Evolutionary conservation across 805 yeast genomes (phyloP), one percentile per base, ranked within the genome.

Genomic region (Candida tibetensis): DNA sequence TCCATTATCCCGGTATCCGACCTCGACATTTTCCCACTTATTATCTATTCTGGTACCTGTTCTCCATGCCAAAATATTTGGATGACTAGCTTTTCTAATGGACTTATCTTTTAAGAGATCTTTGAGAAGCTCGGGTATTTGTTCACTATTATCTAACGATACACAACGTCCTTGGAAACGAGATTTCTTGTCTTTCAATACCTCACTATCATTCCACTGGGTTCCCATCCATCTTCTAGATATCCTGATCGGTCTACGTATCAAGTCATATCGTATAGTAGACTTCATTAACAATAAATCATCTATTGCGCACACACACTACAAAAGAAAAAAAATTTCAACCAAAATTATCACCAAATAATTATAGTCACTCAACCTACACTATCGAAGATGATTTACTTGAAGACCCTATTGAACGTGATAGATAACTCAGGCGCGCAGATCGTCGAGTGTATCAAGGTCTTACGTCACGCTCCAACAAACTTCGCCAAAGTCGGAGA

Each of bases 351-450:
- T 15, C 15, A 31, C 23, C 34, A 31, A 16, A 14, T n/a, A n/a
- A n/a, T n/a, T n/a, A n/a, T n/a, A n/a, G n/a, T 14, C 26, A 10
- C 37, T 32, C 17, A 17, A 21, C 14, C 23, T 7, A 17, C 45
- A 37, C 36, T 46, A n/a, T n/a, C n/a, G n/a, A n/a, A n/a, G n/a
- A 91, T 91, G 99, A 79, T 91, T 37, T 88, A 87, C 66, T 77
- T 91, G 55, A 91, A 91, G 69, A 73, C 96, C 12, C 71, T 93
- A 62, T 67, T 89, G 38, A 90, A 85, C 60, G 96, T 90, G 47
- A 86, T 91, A 45, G 99, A 91, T 66, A 91, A 91, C 73, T 84
- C 96, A 16, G 95, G 98, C 19, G 99, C 97, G 3, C 86, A 85
- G 60, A 65, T 89, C 44, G 98, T 85, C 12, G 98, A 93, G 64